These are phyloP conservation scores for Acer yangbiense DNA, from an alignment of 345 rosid species.

Conservation along the genomic window DNA sequence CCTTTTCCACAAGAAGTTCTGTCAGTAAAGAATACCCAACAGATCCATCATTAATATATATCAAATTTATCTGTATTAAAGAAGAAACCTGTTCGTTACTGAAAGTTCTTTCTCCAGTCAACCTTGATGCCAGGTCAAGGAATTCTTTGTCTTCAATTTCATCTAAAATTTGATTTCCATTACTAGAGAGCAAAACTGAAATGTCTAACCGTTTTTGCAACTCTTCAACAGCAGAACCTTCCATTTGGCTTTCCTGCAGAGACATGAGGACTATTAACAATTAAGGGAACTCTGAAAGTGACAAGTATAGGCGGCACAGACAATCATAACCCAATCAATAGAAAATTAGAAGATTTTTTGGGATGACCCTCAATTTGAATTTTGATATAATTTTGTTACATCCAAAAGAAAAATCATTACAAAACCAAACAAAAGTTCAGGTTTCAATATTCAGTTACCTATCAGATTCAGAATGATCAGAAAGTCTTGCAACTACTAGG, in stretches of 20 bases:
- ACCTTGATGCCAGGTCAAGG: conserved; percentile 61
- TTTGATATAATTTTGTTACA: not conserved
- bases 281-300: not conserved
- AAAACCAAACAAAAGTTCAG: not conserved
- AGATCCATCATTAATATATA: conserved; percentile 20
- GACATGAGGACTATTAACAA: not conserved
- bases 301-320: not conserved
- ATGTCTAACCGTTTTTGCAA: conserved; percentile 66
- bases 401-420: not conserved
- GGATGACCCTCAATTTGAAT: not conserved
- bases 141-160: conserved; percentile 79
- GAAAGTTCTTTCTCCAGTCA: conserved; percentile 47
- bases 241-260: conserved; percentile 60
- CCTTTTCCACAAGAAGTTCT: conserved; percentile 35
- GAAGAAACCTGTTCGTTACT: conserved; percentile 49
- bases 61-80: conserved; percentile 29
- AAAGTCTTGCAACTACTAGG: not conserved
- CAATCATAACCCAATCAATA: not conserved
- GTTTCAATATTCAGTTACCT: not conserved
- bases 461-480: not conserved
- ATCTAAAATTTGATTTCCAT: conserved; percentile 50
- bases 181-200: conserved; percentile 45
- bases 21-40: conserved; percentile 22
- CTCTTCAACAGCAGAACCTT: conserved; percentile 50
- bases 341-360: not conserved